These are phyloP conservation scores for Eucommia ulmoides DNA, from an alignment of 257 asterid species.

Conservation along the genomic window DNA sequence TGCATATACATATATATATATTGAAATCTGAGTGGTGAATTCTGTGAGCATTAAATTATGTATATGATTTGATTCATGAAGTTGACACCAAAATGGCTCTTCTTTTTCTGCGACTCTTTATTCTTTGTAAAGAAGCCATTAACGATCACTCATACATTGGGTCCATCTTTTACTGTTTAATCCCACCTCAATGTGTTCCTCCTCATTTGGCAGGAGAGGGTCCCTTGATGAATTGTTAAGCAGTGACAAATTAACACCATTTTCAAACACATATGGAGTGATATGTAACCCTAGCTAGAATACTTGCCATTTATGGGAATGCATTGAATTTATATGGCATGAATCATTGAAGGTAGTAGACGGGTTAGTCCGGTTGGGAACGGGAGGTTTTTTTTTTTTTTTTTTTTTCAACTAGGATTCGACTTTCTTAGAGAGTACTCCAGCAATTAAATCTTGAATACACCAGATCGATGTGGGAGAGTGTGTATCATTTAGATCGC, in stretches of 20 bases:
- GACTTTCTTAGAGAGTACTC: no score
- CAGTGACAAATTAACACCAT: not conserved
- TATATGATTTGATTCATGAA: not conserved
- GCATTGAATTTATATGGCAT: no score
- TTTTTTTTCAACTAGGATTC: constrained; percentile 13
- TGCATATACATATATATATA: no score
- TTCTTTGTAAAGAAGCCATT: not conserved
- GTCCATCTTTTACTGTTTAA: not conserved
- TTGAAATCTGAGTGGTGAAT: no score
- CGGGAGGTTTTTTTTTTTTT: no score
- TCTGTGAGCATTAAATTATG: no score
- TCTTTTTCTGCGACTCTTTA: not conserved
- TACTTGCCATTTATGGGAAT: not conserved
- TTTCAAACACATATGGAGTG: not conserved
- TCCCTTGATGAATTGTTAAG: not conserved
- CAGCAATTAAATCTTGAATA: no score
- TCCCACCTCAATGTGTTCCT: not conserved
- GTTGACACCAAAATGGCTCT: not conserved
- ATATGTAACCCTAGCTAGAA: not conserved
- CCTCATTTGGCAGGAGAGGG: not conserved
- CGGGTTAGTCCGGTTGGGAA: no score
- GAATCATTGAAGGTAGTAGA: no score
- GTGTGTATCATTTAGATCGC: no score
- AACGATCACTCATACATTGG: not conserved
- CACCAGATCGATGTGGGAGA: no score